A percentile compares a stretch with the other conserved stretches of the same genome.
Conservation (phyloP, 2,329 filamentous ascomycete species). For the Colletotrichum cordylinicola region DNA sequence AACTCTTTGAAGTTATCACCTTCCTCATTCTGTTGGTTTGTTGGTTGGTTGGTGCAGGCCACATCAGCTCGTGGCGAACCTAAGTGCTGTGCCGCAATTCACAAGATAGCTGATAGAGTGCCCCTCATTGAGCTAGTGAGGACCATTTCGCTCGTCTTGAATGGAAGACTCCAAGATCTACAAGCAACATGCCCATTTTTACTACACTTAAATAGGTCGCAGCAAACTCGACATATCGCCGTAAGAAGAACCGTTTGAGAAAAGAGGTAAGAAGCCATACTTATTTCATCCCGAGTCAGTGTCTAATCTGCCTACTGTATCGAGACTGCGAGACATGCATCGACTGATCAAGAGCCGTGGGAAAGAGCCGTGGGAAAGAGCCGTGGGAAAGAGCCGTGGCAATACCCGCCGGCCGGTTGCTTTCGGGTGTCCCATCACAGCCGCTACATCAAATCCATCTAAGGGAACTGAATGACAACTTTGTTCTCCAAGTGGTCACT, state of each 20-base stretch:
- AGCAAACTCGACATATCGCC: too few relatives aligned
- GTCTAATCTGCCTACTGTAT: not conserved
- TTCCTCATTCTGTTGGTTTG: not conserved
- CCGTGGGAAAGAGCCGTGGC: too few relatives aligned
- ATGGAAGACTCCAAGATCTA: too few relatives aligned
- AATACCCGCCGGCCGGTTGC: too few relatives aligned
- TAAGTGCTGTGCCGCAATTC: not conserved
- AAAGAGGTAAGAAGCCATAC: too few relatives aligned
- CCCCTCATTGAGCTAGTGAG: not conserved
- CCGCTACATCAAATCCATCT: slow-evolving; percentile 26
- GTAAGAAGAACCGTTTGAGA: too few relatives aligned
- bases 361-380: too few relatives aligned
- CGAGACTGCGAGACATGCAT: not conserved
- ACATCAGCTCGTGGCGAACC: not conserved
- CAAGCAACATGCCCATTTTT: too few relatives aligned
- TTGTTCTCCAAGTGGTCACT: not conserved
- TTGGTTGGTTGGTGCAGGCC: not conserved
- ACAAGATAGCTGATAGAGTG: not conserved
- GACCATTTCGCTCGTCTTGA: not conserved
- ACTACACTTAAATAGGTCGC: too few relatives aligned
- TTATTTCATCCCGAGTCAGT: not conserved
- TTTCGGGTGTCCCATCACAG: not conserved
- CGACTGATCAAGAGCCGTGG: not conserved
- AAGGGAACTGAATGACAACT: slow-evolving; percentile 46
- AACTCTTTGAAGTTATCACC: not conserved